phyloP scores from a whole-genome alignment of 2,329 filamentous ascomycete species.

The Pseudomassariella vexata region DNA sequence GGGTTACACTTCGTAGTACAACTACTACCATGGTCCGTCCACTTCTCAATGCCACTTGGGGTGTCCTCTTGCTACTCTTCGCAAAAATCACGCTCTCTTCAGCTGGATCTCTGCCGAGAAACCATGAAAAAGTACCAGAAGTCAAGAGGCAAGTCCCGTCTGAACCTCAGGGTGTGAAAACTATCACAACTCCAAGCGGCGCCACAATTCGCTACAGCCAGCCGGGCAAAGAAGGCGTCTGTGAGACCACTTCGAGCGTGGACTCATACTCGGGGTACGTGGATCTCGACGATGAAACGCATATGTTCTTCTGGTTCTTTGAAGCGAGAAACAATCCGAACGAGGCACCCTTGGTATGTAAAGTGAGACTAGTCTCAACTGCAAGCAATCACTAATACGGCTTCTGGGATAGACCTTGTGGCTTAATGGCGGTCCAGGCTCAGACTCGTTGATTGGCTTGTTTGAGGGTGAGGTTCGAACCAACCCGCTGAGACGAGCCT shows the following conservation, averaged over 20 bases:
- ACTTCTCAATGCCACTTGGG: too few species aligned
- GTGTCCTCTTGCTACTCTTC: too few species aligned
- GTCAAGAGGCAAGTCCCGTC: constrained; percentile 29
- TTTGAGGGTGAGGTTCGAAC: constrained; percentile 27
- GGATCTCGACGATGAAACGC: constrained; percentile 19
- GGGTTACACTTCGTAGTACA: too few species aligned
- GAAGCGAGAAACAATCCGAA: constrained; percentile 36
- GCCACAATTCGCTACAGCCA: constrained; percentile 44
- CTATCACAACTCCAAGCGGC: constrained; percentile 35
- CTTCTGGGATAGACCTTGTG: too few species aligned
- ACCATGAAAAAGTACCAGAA: too few species aligned
- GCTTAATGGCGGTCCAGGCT: constrained; percentile 52
- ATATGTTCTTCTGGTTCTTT: constrained; percentile 43
- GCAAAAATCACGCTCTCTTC: too few species aligned
- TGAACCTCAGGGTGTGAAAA: constrained; percentile 35
- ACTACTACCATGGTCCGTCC: too few species aligned
- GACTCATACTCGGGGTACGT: constrained; percentile 36
- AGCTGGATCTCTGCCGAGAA: too few species aligned
- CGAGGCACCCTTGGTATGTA: constrained; percentile 27
- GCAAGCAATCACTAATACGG: too few species aligned
- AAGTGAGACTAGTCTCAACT: too few species aligned
- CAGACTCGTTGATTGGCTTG: constrained; percentile 48
- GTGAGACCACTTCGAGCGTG: constrained; percentile 46
- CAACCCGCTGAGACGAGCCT: not conserved
- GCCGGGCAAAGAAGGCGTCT: constrained; percentile 39